These are phyloP conservation scores for Penicillium paradoxum DNA, from an alignment of 495 filamentous ascomycete species.

Conservation along the genomic window DNA sequence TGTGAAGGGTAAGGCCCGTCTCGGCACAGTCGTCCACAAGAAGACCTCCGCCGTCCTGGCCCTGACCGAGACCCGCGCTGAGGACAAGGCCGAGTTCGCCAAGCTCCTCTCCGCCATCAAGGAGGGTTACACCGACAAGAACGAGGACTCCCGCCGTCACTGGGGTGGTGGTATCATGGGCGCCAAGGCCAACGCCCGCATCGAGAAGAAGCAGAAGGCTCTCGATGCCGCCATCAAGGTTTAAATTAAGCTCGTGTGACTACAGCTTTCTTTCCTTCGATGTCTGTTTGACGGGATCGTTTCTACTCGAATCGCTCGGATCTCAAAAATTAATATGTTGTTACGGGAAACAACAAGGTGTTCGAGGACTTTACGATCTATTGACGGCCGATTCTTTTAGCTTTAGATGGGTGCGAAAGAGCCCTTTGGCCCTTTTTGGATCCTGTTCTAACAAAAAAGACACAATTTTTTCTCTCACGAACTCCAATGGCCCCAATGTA, in stretches of 20 bases:
- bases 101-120: constrained; percentile 96
- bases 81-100: constrained; percentile 96
- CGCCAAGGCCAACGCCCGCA: constrained; percentile 86
- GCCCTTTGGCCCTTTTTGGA: constrained; percentile 18
- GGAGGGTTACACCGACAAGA: constrained; percentile 96
- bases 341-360: constrained; percentile 25
- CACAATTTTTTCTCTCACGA: constrained; percentile 29
- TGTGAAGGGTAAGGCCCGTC: constrained; percentile 98
- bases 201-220: constrained; percentile 96
- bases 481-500: constrained; percentile 31
- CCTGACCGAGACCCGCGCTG: constrained; percentile 89
- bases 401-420: constrained; percentile 36
- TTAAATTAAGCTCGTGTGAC: constrained; percentile 60
- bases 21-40: constrained; percentile 99
- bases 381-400: constrained; percentile 34
- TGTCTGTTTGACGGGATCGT: constrained; percentile 27
- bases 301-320: constrained; percentile 11
- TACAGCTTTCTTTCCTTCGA: constrained; percentile 14
- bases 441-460: constrained; percentile 27
- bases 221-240: constrained; percentile 92
- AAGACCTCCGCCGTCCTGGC: constrained; percentile 98
- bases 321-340: constrained; percentile 22
- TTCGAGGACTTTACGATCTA: constrained; percentile 27
- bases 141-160: constrained; percentile 84
- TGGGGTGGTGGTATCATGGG: constrained; percentile 99